Base-by-base conservation (phyloP, 1,284 basidiomycete species). In the Tylopilus orsonianus region DNA sequence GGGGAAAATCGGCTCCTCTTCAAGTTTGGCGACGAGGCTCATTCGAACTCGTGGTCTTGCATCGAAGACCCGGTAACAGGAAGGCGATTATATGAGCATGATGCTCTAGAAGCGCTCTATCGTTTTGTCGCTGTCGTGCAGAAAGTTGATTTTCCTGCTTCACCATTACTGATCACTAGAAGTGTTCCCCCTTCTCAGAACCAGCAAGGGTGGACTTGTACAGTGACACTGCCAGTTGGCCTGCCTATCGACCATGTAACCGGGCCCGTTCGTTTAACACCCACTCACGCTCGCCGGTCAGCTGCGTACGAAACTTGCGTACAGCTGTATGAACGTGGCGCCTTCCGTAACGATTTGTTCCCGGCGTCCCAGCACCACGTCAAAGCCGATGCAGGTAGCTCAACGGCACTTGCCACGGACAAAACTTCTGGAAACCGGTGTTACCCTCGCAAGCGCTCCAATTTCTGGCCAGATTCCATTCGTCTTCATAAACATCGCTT, bases 391-490 rank as follows among this genome's bases (percentile, higher is more conserved):
- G 7, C 30, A 23, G 41, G 49, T 27, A 51, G 55, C 23, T 54
- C 57, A 34, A 40, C 37, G 23, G 14, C 47, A 29, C 52, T 41
- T 49, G 59, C 53, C 29, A 58, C 67, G 12, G 60, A 61, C 39
- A 70, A 68, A 48, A 44, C 58, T 4, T 58, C 67, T 26, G 78
- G 80, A n/a, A 75, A 72, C 22, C 73, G 73, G 33, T 64, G 70
- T 36, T 87, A 89, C 67, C 64, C 69, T 7, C 74, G 76, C 48
- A 83, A 79, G 59, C 65, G 62, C 29, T 79, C 87, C 9, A 67
- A 73, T 37, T 87, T 90, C 58, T 90, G 88, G 87, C 52, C 54
- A 9, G 77, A 79, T 59, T 64, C 68, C 56, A 59, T 37, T 57
- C 61, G 56, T 45, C 58, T 48, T 49, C 66, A 44, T 49, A 59